These are phyloP conservation scores for Tirmania nivea DNA, from an alignment of 495 filamentous ascomycete genomes.

Conservation along the genomic window DNA sequence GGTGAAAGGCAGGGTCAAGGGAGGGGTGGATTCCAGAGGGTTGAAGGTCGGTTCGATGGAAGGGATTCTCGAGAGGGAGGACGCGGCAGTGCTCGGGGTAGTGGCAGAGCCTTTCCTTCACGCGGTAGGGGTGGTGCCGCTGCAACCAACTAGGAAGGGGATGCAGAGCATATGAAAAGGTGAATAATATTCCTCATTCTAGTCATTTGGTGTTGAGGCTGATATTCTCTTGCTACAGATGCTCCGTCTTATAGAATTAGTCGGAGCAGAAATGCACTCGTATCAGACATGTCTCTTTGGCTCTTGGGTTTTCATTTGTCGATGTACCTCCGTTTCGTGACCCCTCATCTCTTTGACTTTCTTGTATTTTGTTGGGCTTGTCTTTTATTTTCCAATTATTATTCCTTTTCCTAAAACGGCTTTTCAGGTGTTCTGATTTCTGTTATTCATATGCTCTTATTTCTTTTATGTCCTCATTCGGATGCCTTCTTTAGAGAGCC, in stretches of 20 bases:
- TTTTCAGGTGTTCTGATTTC: background rate
- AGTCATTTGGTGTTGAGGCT: background rate
- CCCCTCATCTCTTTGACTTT: background rate
- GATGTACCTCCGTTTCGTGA: background rate
- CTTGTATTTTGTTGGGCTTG: background rate
- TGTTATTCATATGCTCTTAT: constrained; percentile 1
- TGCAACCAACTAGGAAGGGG: background rate
- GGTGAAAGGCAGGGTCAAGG: constrained; percentile 1
- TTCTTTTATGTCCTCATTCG: background rate
- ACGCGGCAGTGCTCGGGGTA: constrained; percentile 5
- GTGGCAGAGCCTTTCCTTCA: constrained; percentile 1
- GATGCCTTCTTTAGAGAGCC: constrained; percentile 1
- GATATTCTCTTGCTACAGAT: background rate
- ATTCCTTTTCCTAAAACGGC: background rate
- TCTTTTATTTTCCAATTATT: background rate
- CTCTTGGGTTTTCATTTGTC: background rate
- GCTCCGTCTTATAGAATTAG: background rate
- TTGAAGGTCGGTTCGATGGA: constrained; percentile 5
- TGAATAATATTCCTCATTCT: background rate
- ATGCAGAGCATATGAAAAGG: background rate
- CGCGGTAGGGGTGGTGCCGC: background rate
- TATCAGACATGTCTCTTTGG: background rate
- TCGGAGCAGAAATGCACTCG: background rate
- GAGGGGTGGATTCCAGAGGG: constrained; percentile 8
- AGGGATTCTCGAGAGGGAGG: constrained; percentile 3